Percentiles rank a stretch among this genome's conserved stretches.
Conservation (phyloP, 139 green algal species). For the Ulvella scutata region DNA sequence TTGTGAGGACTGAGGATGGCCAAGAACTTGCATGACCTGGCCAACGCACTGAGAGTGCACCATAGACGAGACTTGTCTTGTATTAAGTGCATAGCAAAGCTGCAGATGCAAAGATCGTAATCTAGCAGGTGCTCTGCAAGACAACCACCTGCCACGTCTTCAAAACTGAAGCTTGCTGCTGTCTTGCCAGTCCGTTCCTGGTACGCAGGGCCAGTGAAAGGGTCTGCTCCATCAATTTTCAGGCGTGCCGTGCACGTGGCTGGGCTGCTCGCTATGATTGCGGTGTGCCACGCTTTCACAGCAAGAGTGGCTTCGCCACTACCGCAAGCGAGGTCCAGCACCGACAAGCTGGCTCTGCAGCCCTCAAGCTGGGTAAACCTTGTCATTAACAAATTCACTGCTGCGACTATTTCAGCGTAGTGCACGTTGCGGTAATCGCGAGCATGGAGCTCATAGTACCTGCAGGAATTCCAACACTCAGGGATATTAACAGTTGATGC, state of each 20-base stretch:
- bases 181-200: conserved; percentile 6
- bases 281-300: background rate
- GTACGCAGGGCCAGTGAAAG: conserved; percentile 10
- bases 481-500: too few species aligned
- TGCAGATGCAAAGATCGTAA: conserved; percentile 11
- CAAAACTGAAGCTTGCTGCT: conserved; percentile 7
- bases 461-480: too few species aligned
- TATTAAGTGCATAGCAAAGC: conserved; percentile 13
- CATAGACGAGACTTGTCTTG: conserved; percentile 5
- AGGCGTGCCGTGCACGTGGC: conserved; percentile 1
- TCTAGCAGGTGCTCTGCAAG: conserved; percentile 4
- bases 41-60: conserved; percentile 8
- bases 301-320: conserved; percentile 13
- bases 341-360: too few species aligned
- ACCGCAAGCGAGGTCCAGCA: conserved; percentile 14
- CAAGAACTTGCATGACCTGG: background rate
- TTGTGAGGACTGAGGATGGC: conserved; percentile 13
- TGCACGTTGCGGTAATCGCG: too few species aligned
- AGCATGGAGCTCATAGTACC: too few species aligned
- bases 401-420: too few species aligned
- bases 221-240: conserved; percentile 8
- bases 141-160: conserved; percentile 8
- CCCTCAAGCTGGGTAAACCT: too few species aligned
- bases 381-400: too few species aligned
- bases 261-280: background rate